Evolutionary conservation across 306 rosid genomes (phyloP), one percentile per base, ranked within the genome.

Genomic region (Lithocarpus polystachyus): DNA sequence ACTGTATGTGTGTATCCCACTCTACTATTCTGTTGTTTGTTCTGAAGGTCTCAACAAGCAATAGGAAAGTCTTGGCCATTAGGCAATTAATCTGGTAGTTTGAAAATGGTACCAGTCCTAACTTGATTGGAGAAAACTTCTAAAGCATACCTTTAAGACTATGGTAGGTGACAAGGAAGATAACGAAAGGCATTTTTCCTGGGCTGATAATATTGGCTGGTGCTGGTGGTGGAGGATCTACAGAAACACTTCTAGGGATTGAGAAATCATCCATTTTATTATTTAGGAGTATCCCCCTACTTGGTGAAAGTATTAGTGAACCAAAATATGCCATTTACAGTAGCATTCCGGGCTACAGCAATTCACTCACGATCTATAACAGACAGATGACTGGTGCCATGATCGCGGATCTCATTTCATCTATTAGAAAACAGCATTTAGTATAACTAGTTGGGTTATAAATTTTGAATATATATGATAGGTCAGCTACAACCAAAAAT

Each of bases 191-290:
- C 74, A 97, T 85, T 79, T 92, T 91, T 15, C 95, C 90, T 11
- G 98, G 98, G 79, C 53, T 29, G 51, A 94, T 81, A 78, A 92
- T 91, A 85, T 92, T 94, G 71, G 92, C 75, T 9, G 89, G 95
- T 60, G 97, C 89, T 13, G 97, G 97, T 5, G 97, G 97, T 48
- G 76, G 88, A 69, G 59, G 68, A 60, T 82, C 81, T 2, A 82
- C 74, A 19, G 93, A 77, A 80, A 60, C 86, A 74, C 89, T 87
- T 9, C 15, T 59, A 18, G 94, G 97, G 1, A 92, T 84, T 57
- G 95, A 89, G 84, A 94, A 94, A 83, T 94, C 99, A 77, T 80
- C 90, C 99, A 92, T 94, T 80, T 94, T 91, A 76, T 94, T 94
- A 89, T 94, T 94, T 72, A 94, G 78, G 68, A 91, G 81, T 81